Conservation (phyloP, 2,329 filamentous ascomycete genomes). For the Talaromyces sp. region DNA sequence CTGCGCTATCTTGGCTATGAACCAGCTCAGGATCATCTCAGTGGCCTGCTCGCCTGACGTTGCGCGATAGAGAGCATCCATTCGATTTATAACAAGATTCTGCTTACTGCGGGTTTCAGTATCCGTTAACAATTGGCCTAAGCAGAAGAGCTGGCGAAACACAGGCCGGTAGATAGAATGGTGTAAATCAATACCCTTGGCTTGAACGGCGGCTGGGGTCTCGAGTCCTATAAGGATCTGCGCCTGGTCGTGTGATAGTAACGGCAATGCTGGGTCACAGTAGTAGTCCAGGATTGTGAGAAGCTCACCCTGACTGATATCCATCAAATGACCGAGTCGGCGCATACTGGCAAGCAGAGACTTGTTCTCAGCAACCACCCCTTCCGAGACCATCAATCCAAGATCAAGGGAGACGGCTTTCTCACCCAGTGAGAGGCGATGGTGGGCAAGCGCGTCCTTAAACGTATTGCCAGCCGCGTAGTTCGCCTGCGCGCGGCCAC, state of each 20-base stretch:
- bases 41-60: background rate
- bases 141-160: background rate
- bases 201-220: background rate
- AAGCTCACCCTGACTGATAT: background rate
- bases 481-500: too few relatives aligned
- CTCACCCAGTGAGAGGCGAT: background rate
- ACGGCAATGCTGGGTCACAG: background rate
- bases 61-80: background rate
- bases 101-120: background rate
- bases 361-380: background rate
- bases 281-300: background rate
- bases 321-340: background rate
- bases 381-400: background rate
- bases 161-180: background rate
- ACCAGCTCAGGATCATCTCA: background rate
- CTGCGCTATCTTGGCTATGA: background rate
- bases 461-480: background rate
- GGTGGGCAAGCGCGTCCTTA: background rate
- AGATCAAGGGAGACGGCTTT: background rate
- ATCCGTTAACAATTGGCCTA: background rate
- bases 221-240: background rate
- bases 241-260: background rate
- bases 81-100: background rate
- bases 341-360: background rate
- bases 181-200: background rate